Percentiles rank a stretch among this genome's conserved stretches.
Evolutionary conservation across 1,284 basidiomycete species (phyloP).

Genomic region (Mycosarcoma mackinlayi): DNA sequence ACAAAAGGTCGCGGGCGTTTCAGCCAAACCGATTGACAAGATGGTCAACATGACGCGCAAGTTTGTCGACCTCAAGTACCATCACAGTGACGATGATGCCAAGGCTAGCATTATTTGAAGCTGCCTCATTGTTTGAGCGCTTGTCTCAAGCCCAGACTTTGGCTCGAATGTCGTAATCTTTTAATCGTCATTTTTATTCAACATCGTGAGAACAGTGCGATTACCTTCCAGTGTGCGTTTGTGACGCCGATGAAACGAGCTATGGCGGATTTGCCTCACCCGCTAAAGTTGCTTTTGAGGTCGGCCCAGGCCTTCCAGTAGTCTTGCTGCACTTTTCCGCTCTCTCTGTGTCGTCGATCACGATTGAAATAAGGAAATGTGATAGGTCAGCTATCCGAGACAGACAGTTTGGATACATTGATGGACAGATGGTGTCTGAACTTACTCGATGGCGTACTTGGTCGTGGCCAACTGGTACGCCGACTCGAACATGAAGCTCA

Average conservation of each 20-base stretch:
- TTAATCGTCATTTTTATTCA: background rate
- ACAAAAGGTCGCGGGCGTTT: slow-evolving; percentile 46
- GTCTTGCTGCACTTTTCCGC: slow-evolving; percentile 56
- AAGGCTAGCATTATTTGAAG: slow-evolving; percentile 1
- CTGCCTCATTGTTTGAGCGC: too few relatives aligned
- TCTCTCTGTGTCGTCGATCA: slow-evolving; percentile 23
- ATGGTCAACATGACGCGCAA: slow-evolving; percentile 17
- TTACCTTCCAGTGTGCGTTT: too few relatives aligned
- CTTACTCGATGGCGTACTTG: slow-evolving; percentile 49
- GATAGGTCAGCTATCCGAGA: background rate
- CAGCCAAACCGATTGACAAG: slow-evolving; percentile 28
- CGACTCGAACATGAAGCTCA: slow-evolving; percentile 64
- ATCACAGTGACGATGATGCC: slow-evolving; percentile 25
- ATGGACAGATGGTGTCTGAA: background rate
- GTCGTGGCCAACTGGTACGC: slow-evolving; percentile 59
- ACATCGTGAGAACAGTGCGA: background rate
- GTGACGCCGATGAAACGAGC: too few relatives aligned
- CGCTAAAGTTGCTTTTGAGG: slow-evolving; percentile 33
- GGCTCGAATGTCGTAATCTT: background rate
- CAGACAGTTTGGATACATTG: too few relatives aligned
- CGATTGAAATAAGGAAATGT: background rate
- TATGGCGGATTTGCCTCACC: background rate
- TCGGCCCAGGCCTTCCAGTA: slow-evolving; percentile 52
- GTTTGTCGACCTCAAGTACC: slow-evolving; percentile 38
- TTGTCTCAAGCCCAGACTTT: too few relatives aligned